These are phyloP conservation scores for Bolboschoenus planiculmis DNA, from an alignment of 176 grass and related monocot genomes.

Conservation along the genomic window DNA sequence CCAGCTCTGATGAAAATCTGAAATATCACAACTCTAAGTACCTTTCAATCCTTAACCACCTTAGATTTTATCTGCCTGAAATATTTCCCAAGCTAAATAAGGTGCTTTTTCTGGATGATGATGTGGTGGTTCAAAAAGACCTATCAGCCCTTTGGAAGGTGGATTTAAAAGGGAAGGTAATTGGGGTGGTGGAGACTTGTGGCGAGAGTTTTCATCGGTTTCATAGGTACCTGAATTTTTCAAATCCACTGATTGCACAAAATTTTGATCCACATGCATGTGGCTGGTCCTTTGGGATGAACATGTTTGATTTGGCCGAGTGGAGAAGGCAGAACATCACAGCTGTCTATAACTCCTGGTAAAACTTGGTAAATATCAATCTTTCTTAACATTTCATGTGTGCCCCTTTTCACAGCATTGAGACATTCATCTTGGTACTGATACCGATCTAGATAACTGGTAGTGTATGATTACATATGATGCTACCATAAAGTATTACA, in stretches of 20 bases:
- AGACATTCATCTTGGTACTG: background rate
- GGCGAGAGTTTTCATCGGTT: slow-evolving; percentile 76
- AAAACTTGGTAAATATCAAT: slow-evolving; percentile 57
- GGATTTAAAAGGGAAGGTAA: slow-evolving; percentile 82
- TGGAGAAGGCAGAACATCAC: slow-evolving; percentile 98
- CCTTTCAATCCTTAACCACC: slow-evolving; percentile 90
- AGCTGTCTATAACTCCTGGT: slow-evolving; percentile 72
- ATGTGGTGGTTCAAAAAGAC: slow-evolving; percentile 76
- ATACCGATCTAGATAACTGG: background rate
- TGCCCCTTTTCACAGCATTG: background rate
- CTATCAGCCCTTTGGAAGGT: slow-evolving; percentile 59
- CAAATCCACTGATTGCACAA: slow-evolving; percentile 72
- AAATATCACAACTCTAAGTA: slow-evolving; percentile 94
- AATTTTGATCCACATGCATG: slow-evolving; percentile 74
- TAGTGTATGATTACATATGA: background rate
- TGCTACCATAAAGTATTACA: background rate
- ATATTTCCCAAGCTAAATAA: slow-evolving; percentile 78
- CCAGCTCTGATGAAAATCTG: slow-evolving; percentile 48
- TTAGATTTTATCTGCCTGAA: slow-evolving; percentile 90
- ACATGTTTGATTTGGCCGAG: slow-evolving; percentile 83
- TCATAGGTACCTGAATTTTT: slow-evolving; percentile 87
- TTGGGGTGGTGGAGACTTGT: slow-evolving; percentile 87
- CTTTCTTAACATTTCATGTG: background rate
- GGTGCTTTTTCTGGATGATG: slow-evolving; percentile 88
- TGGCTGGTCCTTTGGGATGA: slow-evolving; percentile 92